Evolutionary conservation across 1,284 basidiomycete genomes (phyloP).

Genomic region (Ganoderma sinense): DNA sequence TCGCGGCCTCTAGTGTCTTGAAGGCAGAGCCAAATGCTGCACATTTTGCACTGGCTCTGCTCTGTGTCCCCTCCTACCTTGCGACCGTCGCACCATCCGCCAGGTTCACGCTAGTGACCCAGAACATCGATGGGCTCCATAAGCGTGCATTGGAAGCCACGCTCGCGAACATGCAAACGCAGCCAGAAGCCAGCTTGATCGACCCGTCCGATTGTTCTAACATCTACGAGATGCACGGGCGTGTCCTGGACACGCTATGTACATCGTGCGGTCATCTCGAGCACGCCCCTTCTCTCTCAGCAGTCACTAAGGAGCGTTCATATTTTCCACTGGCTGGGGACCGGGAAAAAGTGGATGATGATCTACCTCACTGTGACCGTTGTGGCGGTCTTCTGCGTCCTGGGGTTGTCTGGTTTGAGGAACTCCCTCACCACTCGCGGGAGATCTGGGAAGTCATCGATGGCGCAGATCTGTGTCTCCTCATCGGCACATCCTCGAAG

Average conservation of each 20-base stretch:
- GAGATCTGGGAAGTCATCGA: background rate
- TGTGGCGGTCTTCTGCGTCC: background rate
- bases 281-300: background rate
- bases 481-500: background rate
- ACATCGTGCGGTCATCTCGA: background rate
- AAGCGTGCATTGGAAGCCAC: background rate
- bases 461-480: background rate
- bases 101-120: background rate
- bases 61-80: background rate
- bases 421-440: background rate
- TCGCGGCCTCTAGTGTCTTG: background rate
- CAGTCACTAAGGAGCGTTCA: background rate
- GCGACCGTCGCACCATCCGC: background rate
- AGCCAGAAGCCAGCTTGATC: background rate
- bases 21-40: background rate
- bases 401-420: background rate
- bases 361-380: background rate
- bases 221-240: background rate
- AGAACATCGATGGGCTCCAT: background rate
- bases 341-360: background rate
- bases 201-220: background rate
- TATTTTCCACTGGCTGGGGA: background rate
- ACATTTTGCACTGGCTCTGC: background rate
- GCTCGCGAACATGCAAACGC: background rate
- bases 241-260: background rate